Conservation (phyloP, 345 rosid species). For the Garcia nutans region DNA sequence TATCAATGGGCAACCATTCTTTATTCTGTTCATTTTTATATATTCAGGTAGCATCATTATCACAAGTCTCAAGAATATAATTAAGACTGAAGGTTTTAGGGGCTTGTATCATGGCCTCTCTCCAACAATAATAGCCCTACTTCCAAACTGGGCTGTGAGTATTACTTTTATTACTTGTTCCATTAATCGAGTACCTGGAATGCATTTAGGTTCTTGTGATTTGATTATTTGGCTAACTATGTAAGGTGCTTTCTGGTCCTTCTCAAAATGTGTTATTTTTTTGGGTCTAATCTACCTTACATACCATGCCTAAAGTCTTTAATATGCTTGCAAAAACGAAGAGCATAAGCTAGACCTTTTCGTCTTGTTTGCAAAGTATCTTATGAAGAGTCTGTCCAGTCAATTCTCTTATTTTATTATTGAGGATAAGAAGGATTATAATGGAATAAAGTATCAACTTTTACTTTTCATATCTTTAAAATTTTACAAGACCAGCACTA, state of each 20-base stretch:
- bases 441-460: background rate
- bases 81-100: slow-evolving; percentile 65
- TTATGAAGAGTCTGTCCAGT: background rate
- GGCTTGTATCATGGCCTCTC: slow-evolving; percentile 96
- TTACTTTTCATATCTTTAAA: background rate
- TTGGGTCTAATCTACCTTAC: background rate
- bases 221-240: background rate
- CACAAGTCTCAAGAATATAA: slow-evolving; percentile 60
- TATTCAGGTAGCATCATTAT: slow-evolving; percentile 71
- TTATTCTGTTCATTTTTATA: slow-evolving; percentile 12
- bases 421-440: background rate
- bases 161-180: slow-evolving; percentile 8
- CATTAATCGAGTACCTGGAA: background rate
- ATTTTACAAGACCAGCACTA: background rate
- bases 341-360: background rate
- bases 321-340: background rate
- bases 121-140: slow-evolving; percentile 86
- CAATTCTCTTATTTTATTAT: background rate
- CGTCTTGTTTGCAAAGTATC: slow-evolving; percentile 4
- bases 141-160: slow-evolving; percentile 98
- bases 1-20: background rate
- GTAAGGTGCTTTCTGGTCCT: background rate
- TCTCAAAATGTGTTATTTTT: background rate
- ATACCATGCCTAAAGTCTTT: slow-evolving; percentile 3
- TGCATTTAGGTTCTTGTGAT: background rate